Base-by-base conservation (phyloP, 2,329 filamentous ascomycete genomes). In the Fusarium citri region DNA sequence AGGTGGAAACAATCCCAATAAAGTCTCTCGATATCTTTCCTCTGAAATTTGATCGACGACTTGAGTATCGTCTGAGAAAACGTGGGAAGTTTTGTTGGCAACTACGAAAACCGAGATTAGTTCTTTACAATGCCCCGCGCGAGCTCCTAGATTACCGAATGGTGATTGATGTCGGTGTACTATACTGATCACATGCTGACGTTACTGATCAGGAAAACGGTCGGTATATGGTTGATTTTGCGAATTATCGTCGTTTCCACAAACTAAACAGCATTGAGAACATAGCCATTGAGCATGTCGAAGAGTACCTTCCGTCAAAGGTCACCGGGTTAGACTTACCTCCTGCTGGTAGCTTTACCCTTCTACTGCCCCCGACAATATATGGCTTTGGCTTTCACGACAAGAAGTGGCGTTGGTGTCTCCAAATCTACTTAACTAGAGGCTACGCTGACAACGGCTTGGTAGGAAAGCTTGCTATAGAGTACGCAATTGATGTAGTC, bases 401-500 rank as follows among this genome's bases (percentile, higher is more conserved):
- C 9, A 37, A 37, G 16, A 37, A 37, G 16, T 37, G 16, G 31
- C 31, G 31, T 37, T 37, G 16, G 31, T 37, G 2, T 18, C 1
- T 18, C 16, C 5, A 18, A 37, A 10, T 37, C 16, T 11, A 3
- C 3, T 6, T 4, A 0, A 37, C 31, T 1, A 4, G 1, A 11
- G 16, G 5, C 31, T 11, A 37, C 31, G 31, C 31, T 37, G 16
- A 37, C 16, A 37, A 37, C 1, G 9, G 2, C 2, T 37, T 37
- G 10, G 16, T 18, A 37, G 31, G 31, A 18, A 18, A 37, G 5
- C 31, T 18, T 37, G 8, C 31, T 10, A 37, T 37, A 37, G 31
- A 37, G 2, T 18, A 18, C 9, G 5, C 31, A 6, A 11, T 16
- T 6, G 31, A 18, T 10, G 16, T 37, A 11, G 16, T n/a, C 9